Evolutionary conservation across 2,329 filamentous ascomycete genomes (phyloP).

Genomic region (Ploettnerulaceae sp.): DNA sequence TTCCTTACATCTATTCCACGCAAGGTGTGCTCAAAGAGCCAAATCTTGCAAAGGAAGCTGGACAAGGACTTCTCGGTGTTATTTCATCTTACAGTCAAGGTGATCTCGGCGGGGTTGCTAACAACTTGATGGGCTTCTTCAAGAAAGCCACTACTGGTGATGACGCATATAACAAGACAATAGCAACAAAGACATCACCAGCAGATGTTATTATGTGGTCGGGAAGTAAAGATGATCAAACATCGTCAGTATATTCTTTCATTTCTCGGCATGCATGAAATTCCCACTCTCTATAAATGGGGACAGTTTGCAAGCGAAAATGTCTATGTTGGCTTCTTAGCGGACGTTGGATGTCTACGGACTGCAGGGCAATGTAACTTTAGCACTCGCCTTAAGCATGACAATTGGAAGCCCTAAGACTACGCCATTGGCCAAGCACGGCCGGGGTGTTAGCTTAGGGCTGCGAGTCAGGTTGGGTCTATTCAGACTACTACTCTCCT

Average conservation of each 20-base stretch:
- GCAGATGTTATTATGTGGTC: constrained; percentile 98
- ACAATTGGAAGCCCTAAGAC: constrained; percentile 27
- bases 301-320: constrained; percentile 56
- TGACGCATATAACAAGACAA: constrained; percentile 71
- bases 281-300: constrained; percentile 52
- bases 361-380: constrained; percentile 18
- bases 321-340: constrained; percentile 40
- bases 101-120: constrained; percentile 76
- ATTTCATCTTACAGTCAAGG: constrained; percentile 66
- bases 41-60: constrained; percentile 63
- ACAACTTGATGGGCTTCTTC: constrained; percentile 74
- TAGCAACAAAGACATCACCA: constrained; percentile 85
- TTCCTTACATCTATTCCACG: constrained; percentile 65
- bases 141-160: constrained; percentile 82
- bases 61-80: constrained; percentile 56
- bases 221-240: constrained; percentile 93
- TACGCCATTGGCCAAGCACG: constrained; percentile 26
- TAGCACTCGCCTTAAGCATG: constrained; percentile 16
- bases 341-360: constrained; percentile 23
- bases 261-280: constrained; percentile 49
- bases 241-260: constrained; percentile 61
- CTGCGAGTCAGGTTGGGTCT: constrained; percentile 34
- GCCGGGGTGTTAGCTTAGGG: constrained; percentile 29
- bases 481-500: too few relatives aligned
- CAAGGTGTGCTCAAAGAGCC: constrained; percentile 65